phyloP scores from a whole-genome alignment of 352 stramenopile species.

The Pythium chondricola region DNA sequence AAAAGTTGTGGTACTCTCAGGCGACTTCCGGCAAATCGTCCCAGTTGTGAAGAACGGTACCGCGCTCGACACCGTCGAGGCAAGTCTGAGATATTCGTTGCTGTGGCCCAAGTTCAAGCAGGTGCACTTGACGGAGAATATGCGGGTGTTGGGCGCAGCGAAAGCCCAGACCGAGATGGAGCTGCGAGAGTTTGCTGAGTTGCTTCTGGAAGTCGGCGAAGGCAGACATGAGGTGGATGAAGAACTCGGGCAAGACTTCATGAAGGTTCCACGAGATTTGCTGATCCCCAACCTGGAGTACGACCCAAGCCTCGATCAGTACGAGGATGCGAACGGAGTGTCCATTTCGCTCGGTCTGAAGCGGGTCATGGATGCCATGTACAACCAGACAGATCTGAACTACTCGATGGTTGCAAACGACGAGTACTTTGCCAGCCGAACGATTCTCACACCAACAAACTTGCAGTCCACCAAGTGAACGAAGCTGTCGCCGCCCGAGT shows the following conservation, averaged over 20 bases:
- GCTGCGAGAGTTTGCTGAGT: not conserved
- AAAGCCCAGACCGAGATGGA: not conserved
- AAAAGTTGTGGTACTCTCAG: not conserved
- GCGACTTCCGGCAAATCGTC: slow-evolving; percentile 2
- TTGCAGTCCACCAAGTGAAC: slow-evolving; percentile 5
- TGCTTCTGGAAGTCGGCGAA: slow-evolving; percentile 6
- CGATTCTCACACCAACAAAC: slow-evolving; percentile 15
- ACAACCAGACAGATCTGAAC: slow-evolving; percentile 2
- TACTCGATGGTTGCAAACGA: slow-evolving; percentile 1
- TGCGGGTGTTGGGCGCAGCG: not conserved
- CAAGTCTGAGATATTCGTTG: not conserved
- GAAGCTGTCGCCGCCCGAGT: slow-evolving; percentile 6
- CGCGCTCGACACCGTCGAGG: not conserved
- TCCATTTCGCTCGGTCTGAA: not conserved
- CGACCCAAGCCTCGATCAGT: not conserved
- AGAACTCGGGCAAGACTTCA: slow-evolving; percentile 1
- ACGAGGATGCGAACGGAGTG: not conserved
- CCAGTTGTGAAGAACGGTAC: not conserved
- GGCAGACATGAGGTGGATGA: slow-evolving; percentile 4
- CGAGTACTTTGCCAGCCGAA: slow-evolving; percentile 11
- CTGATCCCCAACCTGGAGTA: slow-evolving; percentile 4
- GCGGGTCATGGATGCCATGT: slow-evolving; percentile 9
- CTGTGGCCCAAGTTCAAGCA: not conserved
- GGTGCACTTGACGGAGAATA: not conserved
- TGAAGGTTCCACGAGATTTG: slow-evolving; percentile 8